Evolutionary conservation across 352 stramenopile genomes (phyloP).

Genomic region (Phytopythium montanum): DNA sequence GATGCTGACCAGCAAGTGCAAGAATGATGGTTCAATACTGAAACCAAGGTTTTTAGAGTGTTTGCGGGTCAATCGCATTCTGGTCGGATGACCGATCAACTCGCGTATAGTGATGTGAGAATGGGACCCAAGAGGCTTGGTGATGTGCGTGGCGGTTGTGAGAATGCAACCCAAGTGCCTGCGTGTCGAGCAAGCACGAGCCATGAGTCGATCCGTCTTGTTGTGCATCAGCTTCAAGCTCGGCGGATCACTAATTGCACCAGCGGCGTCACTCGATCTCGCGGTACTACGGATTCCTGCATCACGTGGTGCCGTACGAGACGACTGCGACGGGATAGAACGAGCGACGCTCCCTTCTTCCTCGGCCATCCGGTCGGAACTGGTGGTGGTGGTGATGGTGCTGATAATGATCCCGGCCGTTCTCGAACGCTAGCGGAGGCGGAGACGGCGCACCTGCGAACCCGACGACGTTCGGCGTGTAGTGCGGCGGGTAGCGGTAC

Average conservation of each 20-base stretch:
- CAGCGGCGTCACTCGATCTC: no score
- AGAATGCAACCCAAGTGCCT: no score
- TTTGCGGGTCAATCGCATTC: conserved; percentile 4
- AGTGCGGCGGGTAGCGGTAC: conserved; percentile 6
- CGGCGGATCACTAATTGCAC: not conserved
- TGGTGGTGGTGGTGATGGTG: conserved; percentile 12
- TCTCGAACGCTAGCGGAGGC: not conserved
- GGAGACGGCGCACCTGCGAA: not conserved
- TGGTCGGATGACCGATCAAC: conserved; percentile 2
- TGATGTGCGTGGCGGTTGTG: no score
- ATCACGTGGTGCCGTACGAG: conserved; percentile 21
- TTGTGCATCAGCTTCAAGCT: no score
- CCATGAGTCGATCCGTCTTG: no score
- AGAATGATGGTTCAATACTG: not conserved
- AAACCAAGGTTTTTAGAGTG: not conserved
- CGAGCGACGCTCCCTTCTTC: conserved; percentile 2
- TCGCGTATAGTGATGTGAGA: no score
- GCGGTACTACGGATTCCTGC: not conserved
- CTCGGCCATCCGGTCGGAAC: not conserved
- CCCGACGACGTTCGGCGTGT: conserved; percentile 6
- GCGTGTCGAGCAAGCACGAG: not conserved
- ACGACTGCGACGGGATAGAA: conserved; percentile 6
- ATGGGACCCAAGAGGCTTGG: no score
- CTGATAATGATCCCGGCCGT: conserved; percentile 7
- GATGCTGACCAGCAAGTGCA: not conserved